A percentile compares a stretch with the other conserved stretches of the same genome.
Conservation (phyloP, 306 rosid species). For the Cotoneaster glaucophyllus region DNA sequence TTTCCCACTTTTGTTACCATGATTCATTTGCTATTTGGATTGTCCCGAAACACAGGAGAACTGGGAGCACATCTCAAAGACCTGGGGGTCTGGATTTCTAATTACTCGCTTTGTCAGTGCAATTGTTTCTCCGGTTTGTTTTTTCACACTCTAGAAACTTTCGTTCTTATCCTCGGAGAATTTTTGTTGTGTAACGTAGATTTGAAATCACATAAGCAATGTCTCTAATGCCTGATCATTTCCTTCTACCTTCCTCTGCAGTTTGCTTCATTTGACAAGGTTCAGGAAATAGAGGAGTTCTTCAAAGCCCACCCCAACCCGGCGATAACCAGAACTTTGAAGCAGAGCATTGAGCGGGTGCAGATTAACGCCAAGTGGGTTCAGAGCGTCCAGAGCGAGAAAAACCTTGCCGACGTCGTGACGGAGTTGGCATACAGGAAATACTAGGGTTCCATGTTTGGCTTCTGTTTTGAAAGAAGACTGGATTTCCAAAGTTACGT, state of each 20-base stretch:
- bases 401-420: conserved; percentile 35
- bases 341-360: conserved; percentile 84
- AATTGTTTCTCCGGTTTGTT: conserved; percentile 71
- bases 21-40: neutral
- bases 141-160: conserved; percentile 9
- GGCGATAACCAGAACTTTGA: conserved; percentile 65
- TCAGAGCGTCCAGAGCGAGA: conserved; percentile 49
- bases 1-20: neutral
- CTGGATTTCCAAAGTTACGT: neutral
- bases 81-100: conserved; percentile 73
- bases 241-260: conserved; percentile 16
- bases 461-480: neutral
- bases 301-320: conserved; percentile 42
- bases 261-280: conserved; percentile 87
- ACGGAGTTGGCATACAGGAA: conserved; percentile 45
- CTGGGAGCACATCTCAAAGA: conserved; percentile 56
- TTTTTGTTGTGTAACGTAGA: neutral
- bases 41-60: conserved; percentile 39
- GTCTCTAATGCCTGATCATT: neutral
- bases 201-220: neutral
- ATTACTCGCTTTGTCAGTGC: conserved; percentile 62
- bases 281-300: conserved; percentile 74
- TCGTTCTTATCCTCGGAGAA: neutral
- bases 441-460: conserved; percentile 11
- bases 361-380: conserved; percentile 74